Evolutionary conservation across 163 green algal genomes (phyloP).

Genomic region (Scenedesmus sp.): DNA sequence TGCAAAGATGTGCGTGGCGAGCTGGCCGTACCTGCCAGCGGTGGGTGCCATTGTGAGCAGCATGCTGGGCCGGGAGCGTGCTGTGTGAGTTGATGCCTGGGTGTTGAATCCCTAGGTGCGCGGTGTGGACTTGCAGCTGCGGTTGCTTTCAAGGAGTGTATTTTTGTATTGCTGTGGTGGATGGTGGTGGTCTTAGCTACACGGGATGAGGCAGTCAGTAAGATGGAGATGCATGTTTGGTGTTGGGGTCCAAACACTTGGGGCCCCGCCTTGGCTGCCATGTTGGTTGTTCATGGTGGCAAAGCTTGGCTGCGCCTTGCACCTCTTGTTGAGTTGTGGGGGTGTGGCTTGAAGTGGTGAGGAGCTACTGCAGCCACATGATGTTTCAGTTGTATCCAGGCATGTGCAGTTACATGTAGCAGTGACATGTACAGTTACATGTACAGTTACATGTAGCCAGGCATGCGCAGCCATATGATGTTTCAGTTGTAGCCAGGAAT

Average conservation of each 20-base stretch:
- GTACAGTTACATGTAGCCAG: too few species aligned
- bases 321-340: not conserved
- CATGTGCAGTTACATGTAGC: too few species aligned
- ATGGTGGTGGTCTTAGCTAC: not conserved
- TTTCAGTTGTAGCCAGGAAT: not conserved
- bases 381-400: not conserved
- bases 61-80: not conserved
- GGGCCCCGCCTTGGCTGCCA: not conserved
- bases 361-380: not conserved
- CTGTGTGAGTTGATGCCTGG: not conserved
- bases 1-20: constrained; percentile 4
- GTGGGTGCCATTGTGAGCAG: not conserved
- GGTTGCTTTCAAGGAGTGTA: not conserved
- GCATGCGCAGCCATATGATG: too few species aligned
- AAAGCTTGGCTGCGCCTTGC: not conserved
- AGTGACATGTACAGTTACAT: too few species aligned
- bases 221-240: not conserved
- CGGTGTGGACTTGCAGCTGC: not conserved
- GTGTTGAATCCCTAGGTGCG: not conserved
- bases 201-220: not conserved
- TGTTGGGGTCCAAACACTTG: not conserved
- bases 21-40: constrained; percentile 15
- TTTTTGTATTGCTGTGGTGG: not conserved
- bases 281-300: not conserved
- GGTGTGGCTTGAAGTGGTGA: not conserved